A percentile compares a stretch with the other conserved stretches of the same genome.
Evolutionary conservation across 2,329 filamentous ascomycete genomes (phyloP).

Genomic region (Coniochaeta hoffmannii): DNA sequence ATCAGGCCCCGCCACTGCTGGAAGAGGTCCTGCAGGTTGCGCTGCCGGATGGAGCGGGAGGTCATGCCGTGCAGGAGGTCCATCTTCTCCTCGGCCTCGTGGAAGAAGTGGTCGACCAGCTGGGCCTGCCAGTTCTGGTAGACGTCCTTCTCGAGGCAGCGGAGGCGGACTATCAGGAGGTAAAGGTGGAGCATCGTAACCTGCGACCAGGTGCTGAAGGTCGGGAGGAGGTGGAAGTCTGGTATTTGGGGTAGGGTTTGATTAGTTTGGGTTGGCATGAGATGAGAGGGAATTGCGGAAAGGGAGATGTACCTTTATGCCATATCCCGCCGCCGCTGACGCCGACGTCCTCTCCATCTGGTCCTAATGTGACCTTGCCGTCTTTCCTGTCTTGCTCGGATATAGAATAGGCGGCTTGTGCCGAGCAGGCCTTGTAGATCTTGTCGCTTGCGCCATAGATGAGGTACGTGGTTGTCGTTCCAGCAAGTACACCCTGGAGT

Average conservation of each 20-base stretch:
- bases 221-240: constrained; percentile 75
- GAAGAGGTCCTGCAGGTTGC: constrained; percentile 80
- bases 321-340: constrained; percentile 62
- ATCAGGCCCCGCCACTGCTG: constrained; percentile 86
- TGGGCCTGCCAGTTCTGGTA: constrained; percentile 79
- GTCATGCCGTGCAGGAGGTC: constrained; percentile 67
- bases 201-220: constrained; percentile 93
- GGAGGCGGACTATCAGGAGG: constrained; percentile 74
- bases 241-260: constrained; percentile 7
- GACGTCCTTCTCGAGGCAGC: constrained; percentile 63
- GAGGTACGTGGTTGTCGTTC: constrained; percentile 48
- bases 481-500: constrained; percentile 4
- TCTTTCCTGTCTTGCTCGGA: constrained; percentile 59
- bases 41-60: constrained; percentile 51
- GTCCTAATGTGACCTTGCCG: constrained; percentile 60
- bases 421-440: constrained; percentile 68
- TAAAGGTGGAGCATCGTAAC: constrained; percentile 97
- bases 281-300: no score
- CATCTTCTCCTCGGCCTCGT: constrained; percentile 78
- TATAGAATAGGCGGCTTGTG: constrained; percentile 70
- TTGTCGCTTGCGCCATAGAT: constrained; percentile 73
- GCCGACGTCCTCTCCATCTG: constrained; percentile 77
- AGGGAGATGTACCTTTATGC: constrained; percentile 62
- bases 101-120: constrained; percentile 92
- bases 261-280: not conserved